These are phyloP conservation scores for Globisporangium solare DNA, from an alignment of 352 stramenopile species.

Conservation along the genomic window DNA sequence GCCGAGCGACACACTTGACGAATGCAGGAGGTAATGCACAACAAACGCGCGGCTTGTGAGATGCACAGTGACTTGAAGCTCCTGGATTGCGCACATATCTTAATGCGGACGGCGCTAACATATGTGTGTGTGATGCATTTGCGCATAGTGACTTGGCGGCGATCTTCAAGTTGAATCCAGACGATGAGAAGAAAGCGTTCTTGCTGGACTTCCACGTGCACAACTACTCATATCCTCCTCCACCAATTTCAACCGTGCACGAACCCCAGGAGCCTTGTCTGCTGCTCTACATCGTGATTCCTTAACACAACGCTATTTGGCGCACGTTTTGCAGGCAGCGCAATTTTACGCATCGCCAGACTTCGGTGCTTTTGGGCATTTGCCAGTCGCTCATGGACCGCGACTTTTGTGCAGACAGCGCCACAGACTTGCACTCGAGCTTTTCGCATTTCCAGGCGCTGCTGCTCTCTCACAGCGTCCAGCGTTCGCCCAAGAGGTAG, in stretches of 20 bases:
- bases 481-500: slow-evolving; percentile 66
- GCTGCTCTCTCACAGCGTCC: slow-evolving; percentile 60
- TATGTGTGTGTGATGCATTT: neutral
- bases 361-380: slow-evolving; percentile 66
- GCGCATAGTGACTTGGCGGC: slow-evolving; percentile 29
- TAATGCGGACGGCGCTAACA: too few relatives aligned
- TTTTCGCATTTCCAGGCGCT: slow-evolving; percentile 58
- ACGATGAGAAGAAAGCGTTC: slow-evolving; percentile 36
- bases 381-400: slow-evolving; percentile 57
- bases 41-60: too few relatives aligned
- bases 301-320: neutral
- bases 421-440: slow-evolving; percentile 42
- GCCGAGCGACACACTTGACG: slow-evolving; percentile 33
- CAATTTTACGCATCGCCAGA: slow-evolving; percentile 48
- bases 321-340: slow-evolving; percentile 60
- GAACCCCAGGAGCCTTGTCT: slow-evolving; percentile 3
- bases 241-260: neutral
- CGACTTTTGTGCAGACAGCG: slow-evolving; percentile 43
- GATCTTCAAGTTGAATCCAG: slow-evolving; percentile 45
- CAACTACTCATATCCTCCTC: slow-evolving; percentile 66
- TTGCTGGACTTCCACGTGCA: slow-evolving; percentile 51
- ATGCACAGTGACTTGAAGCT: too few relatives aligned
- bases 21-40: slow-evolving; percentile 44
- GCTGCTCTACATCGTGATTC: neutral
- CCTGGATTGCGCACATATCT: too few relatives aligned